Evolutionary conservation across 1,139 yeast species (phyloP), one percentile per base, ranked within the genome.

Genomic region (Taphrina flavorubra): DNA sequence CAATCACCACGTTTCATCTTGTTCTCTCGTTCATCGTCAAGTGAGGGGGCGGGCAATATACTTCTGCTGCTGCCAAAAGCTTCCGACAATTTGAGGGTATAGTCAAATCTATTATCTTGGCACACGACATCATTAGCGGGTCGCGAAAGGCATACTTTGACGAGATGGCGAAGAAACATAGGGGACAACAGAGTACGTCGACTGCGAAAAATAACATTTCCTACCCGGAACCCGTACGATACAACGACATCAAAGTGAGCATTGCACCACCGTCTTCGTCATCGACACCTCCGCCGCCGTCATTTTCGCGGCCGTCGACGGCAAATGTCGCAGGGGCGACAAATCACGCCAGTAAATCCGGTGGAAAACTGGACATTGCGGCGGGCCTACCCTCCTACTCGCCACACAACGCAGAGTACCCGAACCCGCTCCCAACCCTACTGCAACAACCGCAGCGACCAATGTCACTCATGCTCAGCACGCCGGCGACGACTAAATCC

Each of bases 1-100:
- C 47, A 44, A 44, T n/a, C 47, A 44, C 47, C 47, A 44, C 47
- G 47, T 16, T n/a, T 14, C 47, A 16, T 5, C n/a, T 44, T 16
- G n/a, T 44, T 16, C 18, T 16, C 18, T 25, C 31, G 1, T 25
- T 25, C 31, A 25, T 1, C 31, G 31, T 25, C 31, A 25, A 25
- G 31, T 25, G 31, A 1, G 31, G 31, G 25, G 31, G 31, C 2
- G 31, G 31, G 0, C 31, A 25, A 0, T 1, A 25, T 25, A 25
- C 31, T 25, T 25, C 31, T 25, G 31, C 31, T 25, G 31, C 31
- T 25, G 31, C 31, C 1, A 1, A 25, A 1, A 25, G 31, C 1
- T 25, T 25, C 31, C 31, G 1, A 25, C 1, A 25, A 25, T 25
- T 25, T 25, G 31, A 4, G 2, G 31, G 1, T 1, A 0, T 25